These are phyloP conservation scores for Knoxdaviesia proteae DNA, from an alignment of 2,329 filamentous ascomycete genomes.

Conservation along the genomic window DNA sequence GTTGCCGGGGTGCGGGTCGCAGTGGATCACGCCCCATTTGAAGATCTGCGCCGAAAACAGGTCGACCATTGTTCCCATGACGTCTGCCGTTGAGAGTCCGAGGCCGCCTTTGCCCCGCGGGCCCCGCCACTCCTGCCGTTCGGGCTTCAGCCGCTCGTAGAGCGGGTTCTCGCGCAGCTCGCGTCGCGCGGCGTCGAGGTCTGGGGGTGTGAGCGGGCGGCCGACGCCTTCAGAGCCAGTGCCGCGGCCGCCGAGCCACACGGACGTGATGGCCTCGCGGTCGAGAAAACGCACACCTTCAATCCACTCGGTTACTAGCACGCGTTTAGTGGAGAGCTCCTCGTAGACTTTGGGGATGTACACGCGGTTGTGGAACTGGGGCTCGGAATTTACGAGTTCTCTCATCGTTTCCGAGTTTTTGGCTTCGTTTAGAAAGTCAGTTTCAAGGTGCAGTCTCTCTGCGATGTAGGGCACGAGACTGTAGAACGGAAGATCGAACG, in stretches of 20 bases:
- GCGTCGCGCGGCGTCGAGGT: slow-evolving; percentile 22
- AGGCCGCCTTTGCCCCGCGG: slow-evolving; percentile 54
- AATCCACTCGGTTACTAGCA: slow-evolving; percentile 95
- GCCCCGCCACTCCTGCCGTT: slow-evolving; percentile 61
- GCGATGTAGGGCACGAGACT: slow-evolving; percentile 80
- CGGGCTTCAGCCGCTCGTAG: slow-evolving; percentile 51
- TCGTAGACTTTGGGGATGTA: slow-evolving; percentile 75
- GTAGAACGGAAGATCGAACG: slow-evolving; percentile 87
- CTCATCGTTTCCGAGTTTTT: slow-evolving; percentile 75
- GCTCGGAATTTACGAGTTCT: slow-evolving; percentile 51
- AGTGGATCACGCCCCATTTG: slow-evolving; percentile 87
- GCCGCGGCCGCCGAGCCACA: slow-evolving; percentile 61
- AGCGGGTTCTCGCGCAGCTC: slow-evolving; percentile 29
- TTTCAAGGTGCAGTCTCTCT: slow-evolving; percentile 80
- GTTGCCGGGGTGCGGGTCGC: slow-evolving; percentile 92
- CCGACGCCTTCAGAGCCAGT: slow-evolving; percentile 63
- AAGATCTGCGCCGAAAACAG: slow-evolving; percentile 97
- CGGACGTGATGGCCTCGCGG: slow-evolving; percentile 54
- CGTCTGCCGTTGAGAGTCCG: slow-evolving; percentile 60
- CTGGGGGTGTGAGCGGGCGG: slow-evolving; percentile 31
- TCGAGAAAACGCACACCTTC: slow-evolving; percentile 89
- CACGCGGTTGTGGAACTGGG: slow-evolving; percentile 55
- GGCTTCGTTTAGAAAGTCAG: slow-evolving; percentile 85
- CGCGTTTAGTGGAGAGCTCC: slow-evolving; percentile 60
- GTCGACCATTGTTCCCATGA: slow-evolving; percentile 94